Conservation (phyloP, 257 asterid species). For the Przewalskia tangutica region DNA sequence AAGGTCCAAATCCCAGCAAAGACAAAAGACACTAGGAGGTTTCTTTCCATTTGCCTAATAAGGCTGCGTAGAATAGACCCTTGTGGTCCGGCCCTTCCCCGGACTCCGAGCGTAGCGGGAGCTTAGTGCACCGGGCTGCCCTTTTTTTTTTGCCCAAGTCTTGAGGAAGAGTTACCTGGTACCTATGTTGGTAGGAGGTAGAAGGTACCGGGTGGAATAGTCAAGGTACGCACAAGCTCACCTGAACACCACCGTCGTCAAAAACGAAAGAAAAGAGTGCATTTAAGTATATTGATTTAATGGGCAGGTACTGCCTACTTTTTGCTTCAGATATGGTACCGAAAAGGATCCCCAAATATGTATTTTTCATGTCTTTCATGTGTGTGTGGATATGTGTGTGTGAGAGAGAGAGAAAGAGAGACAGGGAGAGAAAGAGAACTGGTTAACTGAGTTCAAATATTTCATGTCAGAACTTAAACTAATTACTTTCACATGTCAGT, state of each 20-base stretch:
- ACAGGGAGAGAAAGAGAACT: neutral
- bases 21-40: neutral
- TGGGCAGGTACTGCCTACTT: neutral
- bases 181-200: neutral
- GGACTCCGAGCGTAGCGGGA: too few species aligned
- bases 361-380: neutral
- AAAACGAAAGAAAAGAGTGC: neutral
- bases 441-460: neutral
- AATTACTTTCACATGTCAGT: neutral
- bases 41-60: neutral
- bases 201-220: neutral
- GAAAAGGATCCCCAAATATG: neutral
- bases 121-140: too few species aligned
- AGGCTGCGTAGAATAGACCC: too few species aligned
- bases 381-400: neutral
- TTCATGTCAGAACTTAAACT: neutral
- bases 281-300: neutral
- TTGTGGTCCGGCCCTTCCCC: too few species aligned
- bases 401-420: neutral
- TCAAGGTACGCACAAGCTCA: neutral
- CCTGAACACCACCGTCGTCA: neutral
- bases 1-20: neutral
- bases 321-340: neutral
- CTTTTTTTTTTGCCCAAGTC: neutral
- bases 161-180: neutral